These are phyloP conservation scores for Yamadazyma dushanensis DNA, from an alignment of 1,139 yeast species.

Conservation along the genomic window DNA sequence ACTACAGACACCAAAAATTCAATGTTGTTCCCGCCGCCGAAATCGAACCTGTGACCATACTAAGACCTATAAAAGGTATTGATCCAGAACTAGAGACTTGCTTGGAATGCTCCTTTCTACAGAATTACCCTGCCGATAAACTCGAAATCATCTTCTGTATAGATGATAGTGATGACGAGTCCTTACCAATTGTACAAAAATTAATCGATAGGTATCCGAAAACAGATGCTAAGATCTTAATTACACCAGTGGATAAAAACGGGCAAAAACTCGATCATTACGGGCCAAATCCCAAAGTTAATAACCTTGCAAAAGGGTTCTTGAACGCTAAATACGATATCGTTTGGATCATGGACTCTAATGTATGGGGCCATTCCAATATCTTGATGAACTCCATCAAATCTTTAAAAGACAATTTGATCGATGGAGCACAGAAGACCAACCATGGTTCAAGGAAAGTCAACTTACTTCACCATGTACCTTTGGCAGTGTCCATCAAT, in stretches of 20 bases:
- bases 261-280: conserved; percentile 42
- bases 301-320: conserved; percentile 81
- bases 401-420: conserved; percentile 47
- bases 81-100: conserved; percentile 76
- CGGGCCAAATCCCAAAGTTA: conserved; percentile 91
- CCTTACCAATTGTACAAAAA: conserved; percentile 54
- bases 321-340: conserved; percentile 66
- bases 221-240: conserved; percentile 58
- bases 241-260: conserved; percentile 39
- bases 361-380: conserved; percentile 75
- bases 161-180: conserved; percentile 62
- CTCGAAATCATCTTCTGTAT: conserved; percentile 78
- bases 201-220: conserved; percentile 56
- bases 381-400: conserved; percentile 66
- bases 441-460: conserved; percentile 38
- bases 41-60: conserved; percentile 70
- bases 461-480: conserved; percentile 78
- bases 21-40: conserved; percentile 10
- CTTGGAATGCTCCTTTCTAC: conserved; percentile 66
- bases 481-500: conserved; percentile 54
- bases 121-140: conserved; percentile 58
- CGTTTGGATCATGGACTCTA: conserved; percentile 86
- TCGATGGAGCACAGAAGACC: conserved; percentile 42
- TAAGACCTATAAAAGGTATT: conserved; percentile 82
- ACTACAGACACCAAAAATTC: conserved; percentile 31